Base-by-base conservation (phyloP, 176 grass and related monocot genomes). In the Bothriochloa decipiens region DNA sequence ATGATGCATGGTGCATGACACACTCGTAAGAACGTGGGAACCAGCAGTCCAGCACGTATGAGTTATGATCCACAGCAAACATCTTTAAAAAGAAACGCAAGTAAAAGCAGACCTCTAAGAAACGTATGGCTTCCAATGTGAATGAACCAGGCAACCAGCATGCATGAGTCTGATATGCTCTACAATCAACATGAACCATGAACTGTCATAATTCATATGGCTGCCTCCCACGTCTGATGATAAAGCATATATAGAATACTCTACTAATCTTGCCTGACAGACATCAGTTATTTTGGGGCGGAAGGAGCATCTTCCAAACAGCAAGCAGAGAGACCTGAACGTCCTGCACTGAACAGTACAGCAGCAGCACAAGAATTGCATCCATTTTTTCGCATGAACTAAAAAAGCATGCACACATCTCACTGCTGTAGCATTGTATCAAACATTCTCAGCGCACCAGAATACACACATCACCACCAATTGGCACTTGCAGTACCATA, bases 371-470 rank as follows among this genome's bases (percentile, higher is more conserved):
- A 45, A 33, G 10, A 63, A 78, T 29, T 3, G 11, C 70, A 81
- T 53, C 87, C 35, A 36, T 89, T 77, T 61, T n/a, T n/a, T n/a
- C 13, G 33, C 78, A 72, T 77, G 65, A 85, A 89, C 83, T 32
- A 65, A 33, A 43, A 42, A 76, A 67, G 50, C 40, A 70, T 65
- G 15, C 25, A 66, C 33, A 35, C 37, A 74, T 88, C 57, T 57
- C 43, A 33, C 45, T 11, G 66, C 27, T 0, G 18, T 23, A 35
- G 41, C 53, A 77, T 71, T 81, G 71, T 37, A 20, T 71, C 77
- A 74, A 81, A 64, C 78, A 81, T 17, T 43, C 17, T 43, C 32
- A 6, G 68, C 2, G 65, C 78, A 46, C 1, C 7, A 32, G 27
- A 57, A 75, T 4, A 41, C 40, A 58, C 68, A 66, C 26, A 47